These are phyloP conservation scores for Xylaria palmicola DNA, from an alignment of 495 filamentous ascomycete genomes.

Conservation along the genomic window DNA sequence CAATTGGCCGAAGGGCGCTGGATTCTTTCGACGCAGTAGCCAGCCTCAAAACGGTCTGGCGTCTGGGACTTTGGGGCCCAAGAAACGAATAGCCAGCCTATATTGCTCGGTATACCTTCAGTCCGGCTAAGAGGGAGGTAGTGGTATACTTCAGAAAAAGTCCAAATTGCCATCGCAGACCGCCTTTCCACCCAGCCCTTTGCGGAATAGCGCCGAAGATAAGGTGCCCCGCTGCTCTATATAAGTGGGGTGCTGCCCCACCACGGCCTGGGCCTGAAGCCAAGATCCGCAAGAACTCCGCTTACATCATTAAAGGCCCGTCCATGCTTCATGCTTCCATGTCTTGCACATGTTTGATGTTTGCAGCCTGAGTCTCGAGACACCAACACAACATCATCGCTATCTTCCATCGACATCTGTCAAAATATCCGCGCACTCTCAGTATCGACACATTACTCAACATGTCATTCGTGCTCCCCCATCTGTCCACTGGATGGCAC, in stretches of 20 bases:
- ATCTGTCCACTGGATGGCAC: conserved; percentile 91
- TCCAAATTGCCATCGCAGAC: conserved; percentile 28
- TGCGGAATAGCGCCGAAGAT: conserved; percentile 16
- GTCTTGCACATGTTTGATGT: too few species aligned
- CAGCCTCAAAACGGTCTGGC: too few species aligned
- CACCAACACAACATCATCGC: neutral
- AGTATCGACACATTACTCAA: conserved; percentile 40
- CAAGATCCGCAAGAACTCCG: neutral
- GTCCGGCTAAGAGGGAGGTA: too few species aligned
- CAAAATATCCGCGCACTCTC: neutral
- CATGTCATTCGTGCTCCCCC: conserved; percentile 92
- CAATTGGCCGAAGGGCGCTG: too few species aligned
- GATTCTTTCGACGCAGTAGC: too few species aligned
- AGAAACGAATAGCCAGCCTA: too few species aligned
- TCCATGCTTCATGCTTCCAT: neutral
- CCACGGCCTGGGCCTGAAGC: neutral
- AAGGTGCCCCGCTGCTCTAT: neutral
- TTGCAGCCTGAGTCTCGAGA: neutral
- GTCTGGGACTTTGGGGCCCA: too few species aligned
- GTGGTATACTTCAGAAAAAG: conserved; percentile 21
- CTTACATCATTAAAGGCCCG: conserved; percentile 5
- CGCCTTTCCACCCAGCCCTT: conserved; percentile 15
- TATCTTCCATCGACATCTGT: neutral
- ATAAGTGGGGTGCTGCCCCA: neutral
- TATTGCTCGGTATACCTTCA: too few species aligned